phyloP scores from a whole-genome alignment of 192 early-diverging fungal genomes.

The Mortierella claussenii region DNA sequence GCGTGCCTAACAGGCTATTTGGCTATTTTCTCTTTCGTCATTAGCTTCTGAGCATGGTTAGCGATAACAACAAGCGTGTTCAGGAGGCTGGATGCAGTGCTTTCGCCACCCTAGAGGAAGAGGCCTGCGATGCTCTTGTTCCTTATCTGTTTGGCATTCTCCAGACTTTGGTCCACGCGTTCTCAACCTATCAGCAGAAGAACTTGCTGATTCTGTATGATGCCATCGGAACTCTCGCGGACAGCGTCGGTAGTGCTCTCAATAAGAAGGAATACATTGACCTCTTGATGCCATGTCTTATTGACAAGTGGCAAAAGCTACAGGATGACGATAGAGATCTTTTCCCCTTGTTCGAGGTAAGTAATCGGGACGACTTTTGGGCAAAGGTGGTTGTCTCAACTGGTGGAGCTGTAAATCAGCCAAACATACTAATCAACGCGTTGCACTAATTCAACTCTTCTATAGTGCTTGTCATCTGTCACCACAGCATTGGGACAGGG shows the following conservation, averaged over 20 bases:
- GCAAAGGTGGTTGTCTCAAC: no score
- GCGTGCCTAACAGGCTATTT: neutral
- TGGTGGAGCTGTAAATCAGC: no score
- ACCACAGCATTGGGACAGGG: slow-evolving; percentile 86
- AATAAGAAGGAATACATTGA: slow-evolving; percentile 85
- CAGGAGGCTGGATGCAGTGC: slow-evolving; percentile 98
- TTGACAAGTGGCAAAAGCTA: slow-evolving; percentile 86
- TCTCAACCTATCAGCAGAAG: slow-evolving; percentile 94
- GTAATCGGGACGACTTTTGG: no score
- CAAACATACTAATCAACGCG: neutral
- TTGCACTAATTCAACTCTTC: no score
- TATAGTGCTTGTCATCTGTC: slow-evolving; percentile 85
- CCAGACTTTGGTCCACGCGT: slow-evolving; percentile 81
- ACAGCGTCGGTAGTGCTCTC: slow-evolving; percentile 86
- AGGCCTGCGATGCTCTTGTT: slow-evolving; percentile 80
- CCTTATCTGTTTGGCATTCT: slow-evolving; percentile 94
- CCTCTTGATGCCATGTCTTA: slow-evolving; percentile 87
- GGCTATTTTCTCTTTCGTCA: slow-evolving; percentile 27
- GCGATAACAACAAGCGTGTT: slow-evolving; percentile 98
- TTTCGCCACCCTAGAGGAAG: slow-evolving; percentile 96
- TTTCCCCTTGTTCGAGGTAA: slow-evolving; percentile 90
- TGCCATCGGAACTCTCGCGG: slow-evolving; percentile 97
- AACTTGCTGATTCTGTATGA: slow-evolving; percentile 97
- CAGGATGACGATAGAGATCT: slow-evolving; percentile 90
- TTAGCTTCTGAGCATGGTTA: slow-evolving; percentile 72